phyloP scores from a whole-genome alignment of 176 grass and related monocot species.

The Zea luxurians region DNA sequence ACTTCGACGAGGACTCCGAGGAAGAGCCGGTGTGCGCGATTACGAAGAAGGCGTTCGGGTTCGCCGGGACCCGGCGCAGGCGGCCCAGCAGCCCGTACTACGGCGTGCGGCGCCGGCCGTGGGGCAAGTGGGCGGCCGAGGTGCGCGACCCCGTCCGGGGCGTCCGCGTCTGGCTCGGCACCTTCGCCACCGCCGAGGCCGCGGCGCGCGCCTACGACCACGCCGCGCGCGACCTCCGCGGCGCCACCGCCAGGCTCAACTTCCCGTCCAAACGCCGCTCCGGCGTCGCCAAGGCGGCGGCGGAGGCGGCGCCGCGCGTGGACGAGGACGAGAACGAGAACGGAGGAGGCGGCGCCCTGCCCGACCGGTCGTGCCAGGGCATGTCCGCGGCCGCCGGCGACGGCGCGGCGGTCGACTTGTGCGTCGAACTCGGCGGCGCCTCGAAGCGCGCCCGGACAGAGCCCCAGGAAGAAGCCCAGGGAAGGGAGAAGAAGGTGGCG shows the following conservation, averaged over 20 bases:
- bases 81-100: slow-evolving; percentile 1
- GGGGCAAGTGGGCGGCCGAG: slow-evolving; percentile 87
- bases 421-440: background rate
- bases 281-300: too few species aligned
- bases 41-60: background rate
- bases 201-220: slow-evolving; percentile 64
- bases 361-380: slow-evolving; percentile 44
- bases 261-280: slow-evolving; percentile 44
- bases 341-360: slow-evolving; percentile 12
- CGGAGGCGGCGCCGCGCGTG: background rate
- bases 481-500: background rate
- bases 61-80: background rate
- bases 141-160: slow-evolving; percentile 68
- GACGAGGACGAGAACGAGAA: background rate
- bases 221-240: slow-evolving; percentile 58
- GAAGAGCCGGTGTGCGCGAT: background rate
- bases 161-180: slow-evolving; percentile 76
- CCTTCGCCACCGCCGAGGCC: slow-evolving; percentile 66
- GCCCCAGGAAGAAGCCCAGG: background rate
- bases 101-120: slow-evolving; percentile 61
- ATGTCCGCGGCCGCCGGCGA: too few species aligned
- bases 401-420: too few species aligned
- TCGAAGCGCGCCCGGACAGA: slow-evolving; percentile 22
- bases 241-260: slow-evolving; percentile 60
- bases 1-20: slow-evolving; percentile 50